These are phyloP conservation scores for Amaranthus tricolor DNA, from an alignment of 179 eudicot genomes.

Conservation along the genomic window DNA sequence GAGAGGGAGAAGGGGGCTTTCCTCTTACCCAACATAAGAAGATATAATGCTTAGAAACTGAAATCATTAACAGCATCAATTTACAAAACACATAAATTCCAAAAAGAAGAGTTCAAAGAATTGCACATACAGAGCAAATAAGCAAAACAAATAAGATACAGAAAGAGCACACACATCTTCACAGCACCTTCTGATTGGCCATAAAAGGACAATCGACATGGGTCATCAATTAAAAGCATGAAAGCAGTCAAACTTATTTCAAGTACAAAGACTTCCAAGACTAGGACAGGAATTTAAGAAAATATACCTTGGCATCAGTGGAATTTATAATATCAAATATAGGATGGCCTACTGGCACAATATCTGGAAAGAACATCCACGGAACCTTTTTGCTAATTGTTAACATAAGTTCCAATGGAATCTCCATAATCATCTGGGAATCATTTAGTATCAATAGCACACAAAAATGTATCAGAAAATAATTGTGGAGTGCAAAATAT, in stretches of 20 bases:
- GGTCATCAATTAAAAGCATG: background rate
- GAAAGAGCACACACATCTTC: background rate
- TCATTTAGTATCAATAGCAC: constrained; percentile 11
- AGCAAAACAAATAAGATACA: background rate
- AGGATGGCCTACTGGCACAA: constrained; percentile 92
- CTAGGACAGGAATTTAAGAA: background rate
- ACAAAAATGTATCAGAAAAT: background rate
- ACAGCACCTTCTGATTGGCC: background rate
- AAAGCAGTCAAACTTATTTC: background rate
- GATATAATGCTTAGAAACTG: background rate
- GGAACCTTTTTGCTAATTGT: constrained; percentile 87
- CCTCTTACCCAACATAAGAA: background rate
- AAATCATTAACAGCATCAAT: background rate
- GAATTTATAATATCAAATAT: constrained; percentile 94
- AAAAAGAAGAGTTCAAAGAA: background rate
- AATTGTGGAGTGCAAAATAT: background rate
- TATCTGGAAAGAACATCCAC: constrained; percentile 99
- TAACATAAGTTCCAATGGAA: constrained; percentile 92
- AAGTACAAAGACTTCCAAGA: background rate
- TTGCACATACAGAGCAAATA: background rate
- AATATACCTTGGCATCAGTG: constrained; percentile 78
- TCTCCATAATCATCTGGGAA: constrained; percentile 90
- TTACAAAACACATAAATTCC: background rate
- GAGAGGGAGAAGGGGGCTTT: background rate
- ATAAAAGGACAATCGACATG: background rate